Percentiles rank a stretch among this genome's conserved stretches.
phyloP scores from a whole-genome alignment of 2,329 filamentous ascomycete genomes.

The Colletotrichum aenigma region DNA sequence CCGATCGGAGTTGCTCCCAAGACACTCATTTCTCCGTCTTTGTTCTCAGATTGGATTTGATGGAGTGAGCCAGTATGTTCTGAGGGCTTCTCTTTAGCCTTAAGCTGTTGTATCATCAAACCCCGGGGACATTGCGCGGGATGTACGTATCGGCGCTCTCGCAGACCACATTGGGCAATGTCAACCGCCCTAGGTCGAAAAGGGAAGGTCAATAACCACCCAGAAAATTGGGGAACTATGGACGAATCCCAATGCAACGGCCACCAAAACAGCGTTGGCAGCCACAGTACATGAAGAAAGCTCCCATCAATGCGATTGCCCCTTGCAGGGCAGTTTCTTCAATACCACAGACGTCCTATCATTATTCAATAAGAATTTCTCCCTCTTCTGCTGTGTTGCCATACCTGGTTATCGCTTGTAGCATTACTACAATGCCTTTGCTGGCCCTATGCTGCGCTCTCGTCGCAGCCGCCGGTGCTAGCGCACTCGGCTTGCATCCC shows the following conservation, averaged over 20 bases:
- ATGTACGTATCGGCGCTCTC: background rate
- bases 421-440: background rate
- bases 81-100: background rate
- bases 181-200: background rate
- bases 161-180: background rate
- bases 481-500: background rate
- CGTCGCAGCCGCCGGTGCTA: background rate
- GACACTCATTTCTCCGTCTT: background rate
- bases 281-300: background rate
- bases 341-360: background rate
- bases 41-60: background rate
- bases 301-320: background rate
- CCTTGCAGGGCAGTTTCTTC: background rate
- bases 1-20: background rate
- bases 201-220: background rate
- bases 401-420: background rate
- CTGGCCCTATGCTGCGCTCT: background rate
- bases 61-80: background rate
- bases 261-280: background rate
- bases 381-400: background rate
- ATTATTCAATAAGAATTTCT: background rate
- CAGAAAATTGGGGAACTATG: background rate
- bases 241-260: background rate
- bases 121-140: rapidly evolving
- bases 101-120: background rate